Percentiles rank a stretch among this genome's conserved stretches.
These are phyloP conservation scores for Ceratocystis huliohia DNA, from an alignment of 2,329 filamentous ascomycete genomes.

Conservation along the genomic window DNA sequence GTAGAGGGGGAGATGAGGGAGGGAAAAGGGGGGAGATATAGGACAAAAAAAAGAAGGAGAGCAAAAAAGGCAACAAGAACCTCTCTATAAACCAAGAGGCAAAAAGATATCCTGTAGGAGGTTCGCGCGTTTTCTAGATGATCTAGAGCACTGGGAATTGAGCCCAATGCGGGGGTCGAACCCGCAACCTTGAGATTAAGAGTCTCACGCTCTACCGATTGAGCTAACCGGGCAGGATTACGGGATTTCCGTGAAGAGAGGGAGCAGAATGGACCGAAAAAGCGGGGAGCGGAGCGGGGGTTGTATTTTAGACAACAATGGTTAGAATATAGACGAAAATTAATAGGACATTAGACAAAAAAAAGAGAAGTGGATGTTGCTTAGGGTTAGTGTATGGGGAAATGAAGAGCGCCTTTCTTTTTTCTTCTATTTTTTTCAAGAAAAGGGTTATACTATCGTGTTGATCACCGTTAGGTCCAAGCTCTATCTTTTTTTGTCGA, in stretches of 20 bases:
- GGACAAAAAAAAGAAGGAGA: background rate
- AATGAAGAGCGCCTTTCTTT: no score
- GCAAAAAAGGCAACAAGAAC: background rate
- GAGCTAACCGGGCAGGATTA: slow-evolving; percentile 43
- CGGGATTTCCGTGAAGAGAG: background rate
- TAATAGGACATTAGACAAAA: no score
- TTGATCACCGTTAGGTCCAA: no score
- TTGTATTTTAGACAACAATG: no score
- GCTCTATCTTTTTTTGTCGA: no score
- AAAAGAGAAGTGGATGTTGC: no score
- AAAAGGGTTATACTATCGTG: no score
- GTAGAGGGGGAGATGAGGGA: background rate
- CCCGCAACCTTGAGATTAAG: slow-evolving; percentile 40
- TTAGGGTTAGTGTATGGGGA: no score
- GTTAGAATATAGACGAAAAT: no score
- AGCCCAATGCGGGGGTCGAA: slow-evolving; percentile 30
- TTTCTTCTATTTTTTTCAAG: no score
- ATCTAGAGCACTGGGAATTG: slow-evolving; percentile 22
- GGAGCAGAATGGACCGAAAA: background rate
- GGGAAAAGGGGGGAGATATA: background rate
- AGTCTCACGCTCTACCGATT: slow-evolving; percentile 65
- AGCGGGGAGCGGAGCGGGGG: background rate
- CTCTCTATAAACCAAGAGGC: no score
- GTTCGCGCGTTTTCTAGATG: slow-evolving; percentile 2
- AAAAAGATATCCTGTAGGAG: background rate